A percentile compares a stretch with the other conserved stretches of the same genome.
Conservation (phyloP, 2,329 filamentous ascomycete genomes). For the Talaromyces sp. region DNA sequence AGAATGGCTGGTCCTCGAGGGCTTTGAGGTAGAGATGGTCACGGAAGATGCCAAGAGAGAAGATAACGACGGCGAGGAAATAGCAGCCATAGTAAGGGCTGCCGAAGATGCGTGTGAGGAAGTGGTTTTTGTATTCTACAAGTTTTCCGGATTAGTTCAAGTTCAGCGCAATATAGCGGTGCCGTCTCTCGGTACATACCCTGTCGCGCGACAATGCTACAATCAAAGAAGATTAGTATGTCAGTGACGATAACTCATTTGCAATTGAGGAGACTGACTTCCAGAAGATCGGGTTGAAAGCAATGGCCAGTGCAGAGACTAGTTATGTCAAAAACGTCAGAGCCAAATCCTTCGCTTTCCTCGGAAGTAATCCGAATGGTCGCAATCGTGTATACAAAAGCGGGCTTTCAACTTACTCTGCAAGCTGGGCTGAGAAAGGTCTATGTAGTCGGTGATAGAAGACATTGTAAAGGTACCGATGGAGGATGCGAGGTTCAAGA, state of each 20-base stretch:
- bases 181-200: constrained; percentile 48
- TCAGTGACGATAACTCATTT: neutral
- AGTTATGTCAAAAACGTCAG: constrained; percentile 10
- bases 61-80: constrained; percentile 81
- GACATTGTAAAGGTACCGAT: constrained; percentile 28
- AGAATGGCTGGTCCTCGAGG: constrained; percentile 70
- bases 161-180: neutral
- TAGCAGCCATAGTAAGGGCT: constrained; percentile 81
- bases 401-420: constrained; percentile 51
- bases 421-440: constrained; percentile 65
- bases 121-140: constrained; percentile 83
- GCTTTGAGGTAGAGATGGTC: constrained; percentile 85
- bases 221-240: neutral
- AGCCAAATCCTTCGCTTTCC: constrained; percentile 5
- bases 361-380: constrained; percentile 11
- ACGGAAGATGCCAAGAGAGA: constrained; percentile 83
- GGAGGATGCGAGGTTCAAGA: neutral
- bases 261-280: constrained; percentile 64
- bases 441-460: constrained; percentile 47
- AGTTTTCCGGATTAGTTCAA: constrained; percentile 15
- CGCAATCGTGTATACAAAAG: neutral
- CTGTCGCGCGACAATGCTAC: constrained; percentile 76
- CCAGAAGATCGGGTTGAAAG: constrained; percentile 99
- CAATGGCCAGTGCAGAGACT: constrained; percentile 80
- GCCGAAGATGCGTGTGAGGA: constrained; percentile 84